A percentile compares a stretch with the other conserved stretches of the same genome.
These are phyloP conservation scores for Diaporthe sp. DNA, from an alignment of 2,329 filamentous ascomycete species.

Conservation along the genomic window DNA sequence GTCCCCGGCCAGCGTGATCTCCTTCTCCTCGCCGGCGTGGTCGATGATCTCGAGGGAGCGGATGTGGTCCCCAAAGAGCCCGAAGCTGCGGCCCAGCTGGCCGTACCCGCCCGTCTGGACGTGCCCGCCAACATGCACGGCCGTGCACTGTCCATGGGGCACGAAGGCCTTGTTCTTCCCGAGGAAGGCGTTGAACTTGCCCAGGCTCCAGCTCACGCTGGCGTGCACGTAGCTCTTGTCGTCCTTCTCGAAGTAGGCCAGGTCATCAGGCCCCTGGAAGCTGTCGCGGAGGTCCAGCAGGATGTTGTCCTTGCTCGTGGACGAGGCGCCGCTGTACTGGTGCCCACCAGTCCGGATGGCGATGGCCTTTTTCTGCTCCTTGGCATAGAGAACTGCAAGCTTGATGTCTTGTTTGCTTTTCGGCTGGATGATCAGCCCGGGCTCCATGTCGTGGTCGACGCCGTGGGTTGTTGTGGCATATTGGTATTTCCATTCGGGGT, in stretches of 20 bases:
- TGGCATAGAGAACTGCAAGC: slow-evolving; percentile 57
- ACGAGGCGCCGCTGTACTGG: slow-evolving; percentile 65
- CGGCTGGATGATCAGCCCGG: slow-evolving; percentile 60
- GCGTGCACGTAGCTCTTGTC: slow-evolving; percentile 54
- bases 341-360: slow-evolving; percentile 63
- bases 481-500: slow-evolving; percentile 53
- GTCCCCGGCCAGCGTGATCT: slow-evolving; percentile 63
- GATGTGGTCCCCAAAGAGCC: slow-evolving; percentile 68
- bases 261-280: slow-evolving; percentile 52
- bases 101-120: slow-evolving; percentile 64
- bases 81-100: slow-evolving; percentile 62
- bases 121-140: slow-evolving; percentile 62
- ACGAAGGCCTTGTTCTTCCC: slow-evolving; percentile 58
- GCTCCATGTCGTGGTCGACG: slow-evolving; percentile 58
- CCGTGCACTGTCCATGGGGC: slow-evolving; percentile 61
- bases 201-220: slow-evolving; percentile 58
- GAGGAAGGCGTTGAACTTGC: slow-evolving; percentile 60
- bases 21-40: slow-evolving; percentile 59
- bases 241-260: slow-evolving; percentile 50
- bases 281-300: slow-evolving; percentile 60
- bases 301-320: slow-evolving; percentile 59
- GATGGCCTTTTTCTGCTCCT: slow-evolving; percentile 55
- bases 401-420: slow-evolving; percentile 59
- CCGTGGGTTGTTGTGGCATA: slow-evolving; percentile 61
- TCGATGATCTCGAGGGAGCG: slow-evolving; percentile 63